Conservation (phyloP, 345 rosid genomes). For the Lagerstroemia speciosa region DNA sequence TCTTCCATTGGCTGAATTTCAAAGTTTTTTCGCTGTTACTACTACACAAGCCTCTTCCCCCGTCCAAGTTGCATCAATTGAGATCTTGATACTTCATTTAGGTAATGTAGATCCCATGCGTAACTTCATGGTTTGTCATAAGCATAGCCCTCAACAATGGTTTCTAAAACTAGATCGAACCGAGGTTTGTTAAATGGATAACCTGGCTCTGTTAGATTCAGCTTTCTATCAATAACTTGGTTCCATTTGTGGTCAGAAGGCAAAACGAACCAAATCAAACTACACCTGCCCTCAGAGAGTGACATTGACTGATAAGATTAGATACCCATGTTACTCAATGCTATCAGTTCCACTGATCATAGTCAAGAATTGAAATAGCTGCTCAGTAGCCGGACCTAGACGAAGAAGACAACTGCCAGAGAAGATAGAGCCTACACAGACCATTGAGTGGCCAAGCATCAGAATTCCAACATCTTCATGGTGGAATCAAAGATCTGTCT, state of each 20-base stretch:
- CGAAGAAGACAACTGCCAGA: not conserved
- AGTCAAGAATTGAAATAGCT: not conserved
- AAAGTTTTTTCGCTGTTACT: no score
- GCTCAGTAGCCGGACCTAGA: no score
- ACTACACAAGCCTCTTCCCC: no score
- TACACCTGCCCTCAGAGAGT: not conserved
- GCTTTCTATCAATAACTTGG: not conserved
- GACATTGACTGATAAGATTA: not conserved
- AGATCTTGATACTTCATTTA: no score
- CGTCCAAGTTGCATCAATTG: no score
- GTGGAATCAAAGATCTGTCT: conserved; percentile 33
- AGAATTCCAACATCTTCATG: conserved; percentile 23
- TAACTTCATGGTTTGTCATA: no score
- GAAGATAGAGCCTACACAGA: not conserved
- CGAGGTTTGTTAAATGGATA: no score
- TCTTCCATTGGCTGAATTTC: no score
- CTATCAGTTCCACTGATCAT: not conserved
- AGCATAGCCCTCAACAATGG: no score
- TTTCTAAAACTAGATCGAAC: no score
- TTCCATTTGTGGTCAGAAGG: not conserved
- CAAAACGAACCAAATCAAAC: not conserved
- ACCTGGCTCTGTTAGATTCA: not conserved
- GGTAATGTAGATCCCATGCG: no score
- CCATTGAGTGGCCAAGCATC: conserved; percentile 5
- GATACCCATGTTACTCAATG: not conserved